phyloP scores from a whole-genome alignment of 1,284 basidiomycete genomes.

The Agaricales sp. region DNA sequence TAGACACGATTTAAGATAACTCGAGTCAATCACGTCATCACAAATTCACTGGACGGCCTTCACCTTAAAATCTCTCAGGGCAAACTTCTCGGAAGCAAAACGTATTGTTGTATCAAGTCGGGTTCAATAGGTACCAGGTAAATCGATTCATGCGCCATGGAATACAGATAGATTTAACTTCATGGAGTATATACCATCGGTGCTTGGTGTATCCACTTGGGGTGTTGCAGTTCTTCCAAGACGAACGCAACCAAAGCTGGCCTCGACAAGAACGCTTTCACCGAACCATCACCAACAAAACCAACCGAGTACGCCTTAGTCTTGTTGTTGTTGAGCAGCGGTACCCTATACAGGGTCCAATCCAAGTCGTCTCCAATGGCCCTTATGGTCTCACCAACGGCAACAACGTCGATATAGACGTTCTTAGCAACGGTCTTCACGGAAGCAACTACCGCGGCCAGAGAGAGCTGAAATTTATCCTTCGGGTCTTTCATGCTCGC shows the following conservation, averaged over 20 bases:
- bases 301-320: constrained; percentile 39
- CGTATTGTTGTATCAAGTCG: no score
- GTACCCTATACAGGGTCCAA: constrained; percentile 62
- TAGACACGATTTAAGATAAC: no score
- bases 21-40: no score
- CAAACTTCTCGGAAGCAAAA: no score
- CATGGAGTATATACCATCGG: no score
- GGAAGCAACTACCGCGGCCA: constrained; percentile 30
- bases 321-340: constrained; percentile 39
- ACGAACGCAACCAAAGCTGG: constrained; percentile 50
- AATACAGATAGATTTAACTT: no score
- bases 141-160: no score
- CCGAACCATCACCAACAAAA: constrained; percentile 53
- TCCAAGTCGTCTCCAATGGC: constrained; percentile 35
- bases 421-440: constrained; percentile 25
- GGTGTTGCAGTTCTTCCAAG: constrained; percentile 40
- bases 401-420: constrained; percentile 37
- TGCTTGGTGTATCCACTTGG: constrained; percentile 49
- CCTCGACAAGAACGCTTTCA: constrained; percentile 34
- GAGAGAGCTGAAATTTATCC: constrained; percentile 44
- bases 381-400: constrained; percentile 44
- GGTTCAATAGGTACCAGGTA: no score
- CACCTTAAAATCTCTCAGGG: no score
- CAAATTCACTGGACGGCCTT: no score
- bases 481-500: constrained; percentile 48